Conservation (phyloP, 2,329 filamentous ascomycete genomes). For the Blumeria graminis region DNA sequence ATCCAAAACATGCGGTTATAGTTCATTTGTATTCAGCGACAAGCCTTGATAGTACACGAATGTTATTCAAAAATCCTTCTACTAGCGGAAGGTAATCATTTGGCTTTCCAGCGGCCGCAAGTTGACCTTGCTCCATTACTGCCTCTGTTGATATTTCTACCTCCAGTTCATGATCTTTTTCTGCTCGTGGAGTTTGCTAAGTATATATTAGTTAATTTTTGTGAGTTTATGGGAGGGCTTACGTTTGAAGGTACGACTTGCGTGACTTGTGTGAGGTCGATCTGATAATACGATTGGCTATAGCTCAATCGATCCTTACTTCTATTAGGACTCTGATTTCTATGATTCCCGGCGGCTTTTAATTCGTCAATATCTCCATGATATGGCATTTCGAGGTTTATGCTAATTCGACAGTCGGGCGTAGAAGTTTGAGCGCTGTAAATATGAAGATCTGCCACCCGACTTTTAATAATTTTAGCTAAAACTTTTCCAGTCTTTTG, state of each 20-base stretch:
- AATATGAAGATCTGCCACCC: slow-evolving; percentile 73
- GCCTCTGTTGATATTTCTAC: slow-evolving; percentile 43
- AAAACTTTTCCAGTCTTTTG: slow-evolving; percentile 44
- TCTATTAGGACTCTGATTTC: slow-evolving; percentile 27
- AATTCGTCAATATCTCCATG: slow-evolving; percentile 38
- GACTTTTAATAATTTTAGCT: slow-evolving; percentile 72
- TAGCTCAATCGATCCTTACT: slow-evolving; percentile 86
- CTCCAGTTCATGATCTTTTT: slow-evolving; percentile 61
- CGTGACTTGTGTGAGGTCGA: slow-evolving; percentile 83
- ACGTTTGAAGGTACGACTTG: slow-evolving; percentile 37
- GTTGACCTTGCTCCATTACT: slow-evolving; percentile 40
- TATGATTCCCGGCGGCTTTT: slow-evolving; percentile 15
- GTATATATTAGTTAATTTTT: slow-evolving; percentile 1
- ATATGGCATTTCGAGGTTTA: slow-evolving; percentile 85
- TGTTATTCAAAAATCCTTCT: slow-evolving; percentile 50
- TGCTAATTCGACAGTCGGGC: slow-evolving; percentile 79
- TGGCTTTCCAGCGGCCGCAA: slow-evolving; percentile 24
- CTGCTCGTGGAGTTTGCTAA: slow-evolving; percentile 12
- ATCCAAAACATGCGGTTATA: too few species aligned
- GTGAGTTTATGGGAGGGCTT: slow-evolving; percentile 4
- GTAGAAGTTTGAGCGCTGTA: slow-evolving; percentile 45
- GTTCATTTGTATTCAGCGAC: not conserved
- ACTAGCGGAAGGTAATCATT: slow-evolving; percentile 44
- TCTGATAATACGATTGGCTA: slow-evolving; percentile 61
- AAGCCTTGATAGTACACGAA: slow-evolving; percentile 10